Evolutionary conservation across 2,329 filamentous ascomycete species (phyloP).

Genomic region (Cordyceps militaris): DNA sequence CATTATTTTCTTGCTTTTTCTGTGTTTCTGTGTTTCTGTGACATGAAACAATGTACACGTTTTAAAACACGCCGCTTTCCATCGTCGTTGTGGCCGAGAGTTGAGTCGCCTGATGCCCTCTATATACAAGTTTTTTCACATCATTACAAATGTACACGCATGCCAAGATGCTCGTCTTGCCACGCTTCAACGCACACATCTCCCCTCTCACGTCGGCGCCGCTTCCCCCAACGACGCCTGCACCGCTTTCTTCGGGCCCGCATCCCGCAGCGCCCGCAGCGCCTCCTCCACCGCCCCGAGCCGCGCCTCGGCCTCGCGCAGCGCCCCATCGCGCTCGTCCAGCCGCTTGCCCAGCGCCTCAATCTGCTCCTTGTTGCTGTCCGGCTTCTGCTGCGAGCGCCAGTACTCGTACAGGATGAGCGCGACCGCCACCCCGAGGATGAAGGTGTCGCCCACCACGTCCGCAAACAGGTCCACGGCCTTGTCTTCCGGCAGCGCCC

Average conservation of each 20-base stretch:
- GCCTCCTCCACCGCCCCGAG: conserved; percentile 48
- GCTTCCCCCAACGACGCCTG: conserved; percentile 31
- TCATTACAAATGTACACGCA: neutral
- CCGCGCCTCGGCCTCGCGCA: conserved; percentile 39
- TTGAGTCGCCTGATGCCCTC: neutral
- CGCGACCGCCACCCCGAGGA: conserved; percentile 49
- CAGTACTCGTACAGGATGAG: conserved; percentile 58
- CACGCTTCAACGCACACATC: neutral
- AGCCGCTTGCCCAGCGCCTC: conserved; percentile 41
- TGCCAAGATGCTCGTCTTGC: neutral
- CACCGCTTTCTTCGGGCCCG: conserved; percentile 43
- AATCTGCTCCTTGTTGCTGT: conserved; percentile 47
- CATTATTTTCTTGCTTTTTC: neutral
- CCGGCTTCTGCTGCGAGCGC: conserved; percentile 52
- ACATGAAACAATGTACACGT: neutral
- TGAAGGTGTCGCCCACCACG: conserved; percentile 57
- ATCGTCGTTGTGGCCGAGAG: conserved; percentile 11
- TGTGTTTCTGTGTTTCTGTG: neutral
- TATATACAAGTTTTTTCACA: neutral
- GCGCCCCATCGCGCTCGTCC: conserved; percentile 43
- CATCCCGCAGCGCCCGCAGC: conserved; percentile 41
- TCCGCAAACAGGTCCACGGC: conserved; percentile 62
- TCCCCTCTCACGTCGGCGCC: conserved; percentile 12
- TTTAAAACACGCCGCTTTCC: neutral
- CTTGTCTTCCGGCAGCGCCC: conserved; percentile 56